Evolutionary conservation across 192 early-diverging fungal species (phyloP), one percentile per base, ranked within the genome.

Genomic region (Chytriomyces confervae): DNA sequence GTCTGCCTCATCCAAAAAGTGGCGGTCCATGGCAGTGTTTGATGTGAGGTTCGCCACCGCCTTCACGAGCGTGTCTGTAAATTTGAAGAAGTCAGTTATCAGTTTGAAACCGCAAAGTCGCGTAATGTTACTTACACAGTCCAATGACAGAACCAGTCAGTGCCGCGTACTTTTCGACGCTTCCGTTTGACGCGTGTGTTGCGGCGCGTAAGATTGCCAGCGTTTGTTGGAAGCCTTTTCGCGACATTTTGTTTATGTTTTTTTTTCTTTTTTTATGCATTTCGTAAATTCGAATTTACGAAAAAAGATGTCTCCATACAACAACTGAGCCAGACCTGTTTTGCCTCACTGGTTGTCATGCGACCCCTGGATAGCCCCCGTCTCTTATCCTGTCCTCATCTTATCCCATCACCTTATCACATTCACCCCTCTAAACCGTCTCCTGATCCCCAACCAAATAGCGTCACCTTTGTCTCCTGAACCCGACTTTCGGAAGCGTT

Each of bases 141-240:
- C 66, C 66, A 68, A 68, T 68, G 9, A 68, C n/a, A 13, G 66
- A 46, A 6, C 66, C 66, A 3, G 66, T 9, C 29, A 68, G 10
- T 29, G 66, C 66, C 29, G 29, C 29, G 46, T 47, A 68, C 11
- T 11, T 47, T 68, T 43, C 16, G 2, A 68, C 45, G 13, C 47
- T 68, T 3, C 3, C 20, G 1, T 57, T 57, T 20, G 13, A 20
- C 16, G 53, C 53, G 53, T 20, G 53, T n/a, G 16, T 57, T 57
- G 53, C 5, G 53, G 53, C 53, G 16, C 53, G 36, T 36, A 36
- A 36, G 36, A 36, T 36, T 36, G 36, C 36, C 36, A 36, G 36
- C 4, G 36, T 36, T 36, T 36, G 36, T 36, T 36, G 36, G 36
- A 36, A 36, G 36, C 36, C 36, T 36, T 36, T 36, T 36, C 36